These are phyloP conservation scores for Penicillium sclerotigenum DNA, from an alignment of 2,329 filamentous ascomycete species.

Conservation along the genomic window DNA sequence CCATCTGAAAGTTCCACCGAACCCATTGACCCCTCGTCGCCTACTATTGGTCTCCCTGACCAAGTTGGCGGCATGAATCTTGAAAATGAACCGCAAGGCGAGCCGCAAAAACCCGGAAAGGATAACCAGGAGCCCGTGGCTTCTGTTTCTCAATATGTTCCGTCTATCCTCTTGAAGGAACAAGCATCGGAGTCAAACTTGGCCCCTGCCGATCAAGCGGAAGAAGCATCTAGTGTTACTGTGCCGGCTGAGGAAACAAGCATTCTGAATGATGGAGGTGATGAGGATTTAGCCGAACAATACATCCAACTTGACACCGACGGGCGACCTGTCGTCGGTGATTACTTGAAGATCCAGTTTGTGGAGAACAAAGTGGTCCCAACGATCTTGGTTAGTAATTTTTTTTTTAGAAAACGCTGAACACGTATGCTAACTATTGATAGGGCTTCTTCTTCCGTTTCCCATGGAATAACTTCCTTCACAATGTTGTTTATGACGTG, in stretches of 20 bases:
- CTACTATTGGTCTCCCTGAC: slow-evolving; percentile 55
- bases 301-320: slow-evolving; percentile 59
- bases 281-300: slow-evolving; percentile 27
- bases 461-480: slow-evolving; percentile 98
- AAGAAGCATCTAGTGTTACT: slow-evolving; percentile 11
- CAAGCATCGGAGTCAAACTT: slow-evolving; percentile 20
- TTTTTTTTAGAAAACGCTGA: background rate
- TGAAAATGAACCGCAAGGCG: slow-evolving; percentile 33
- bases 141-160: slow-evolving; percentile 64
- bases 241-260: slow-evolving; percentile 20
- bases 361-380: slow-evolving; percentile 92
- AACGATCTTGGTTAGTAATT: slow-evolving; percentile 82
- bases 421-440: slow-evolving; percentile 6
- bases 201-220: slow-evolving; percentile 21
- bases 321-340: slow-evolving; percentile 79
- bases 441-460: slow-evolving; percentile 98
- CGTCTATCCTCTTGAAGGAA: slow-evolving; percentile 60
- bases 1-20: slow-evolving; percentile 23
- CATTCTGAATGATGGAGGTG: slow-evolving; percentile 19
- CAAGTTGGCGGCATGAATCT: slow-evolving; percentile 58
- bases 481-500: slow-evolving; percentile 98
- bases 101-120: slow-evolving; percentile 4
- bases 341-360: slow-evolving; percentile 93
- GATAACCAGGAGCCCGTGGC: slow-evolving; percentile 35
- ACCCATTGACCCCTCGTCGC: slow-evolving; percentile 42